These are phyloP conservation scores for Russula vinacea DNA, from an alignment of 768 basidiomycete genomes.

Conservation along the genomic window DNA sequence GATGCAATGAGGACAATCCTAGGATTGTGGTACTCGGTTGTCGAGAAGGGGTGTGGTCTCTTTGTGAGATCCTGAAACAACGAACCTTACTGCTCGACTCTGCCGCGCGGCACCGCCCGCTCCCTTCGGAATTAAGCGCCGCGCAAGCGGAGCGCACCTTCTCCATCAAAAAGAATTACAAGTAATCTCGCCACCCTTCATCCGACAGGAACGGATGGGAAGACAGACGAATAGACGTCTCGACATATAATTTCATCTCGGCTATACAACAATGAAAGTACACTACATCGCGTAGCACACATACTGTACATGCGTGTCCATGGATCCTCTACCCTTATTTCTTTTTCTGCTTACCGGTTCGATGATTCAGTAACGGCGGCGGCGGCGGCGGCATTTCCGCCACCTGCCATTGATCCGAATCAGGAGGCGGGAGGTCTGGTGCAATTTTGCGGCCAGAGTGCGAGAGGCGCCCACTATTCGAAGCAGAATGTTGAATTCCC, in stretches of 20 bases:
- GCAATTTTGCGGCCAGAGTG: slow-evolving; percentile 24
- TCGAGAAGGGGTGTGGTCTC: background rate
- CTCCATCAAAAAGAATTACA: background rate
- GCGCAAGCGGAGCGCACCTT: slow-evolving; percentile 1
- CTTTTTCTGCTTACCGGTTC: slow-evolving; percentile 20
- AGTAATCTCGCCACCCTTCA: background rate
- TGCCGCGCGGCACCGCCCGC: background rate
- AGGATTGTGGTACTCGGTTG: slow-evolving; percentile 20
- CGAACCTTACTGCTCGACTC: no score
- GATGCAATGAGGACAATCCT: slow-evolving; percentile 18
- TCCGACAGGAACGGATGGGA: background rate
- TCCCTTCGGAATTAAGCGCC: background rate
- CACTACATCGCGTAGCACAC: background rate
- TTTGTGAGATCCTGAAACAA: background rate
- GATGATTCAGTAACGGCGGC: background rate
- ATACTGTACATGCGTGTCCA: background rate
- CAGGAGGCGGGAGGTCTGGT: slow-evolving; percentile 39
- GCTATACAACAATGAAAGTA: background rate
- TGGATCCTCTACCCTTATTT: slow-evolving; percentile 5
- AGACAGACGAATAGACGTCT: background rate
- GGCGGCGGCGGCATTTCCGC: slow-evolving; percentile 33
- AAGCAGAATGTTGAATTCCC: slow-evolving; percentile 7
- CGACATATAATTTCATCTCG: slow-evolving; percentile 2
- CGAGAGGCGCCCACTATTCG: background rate
- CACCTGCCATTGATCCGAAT: slow-evolving; percentile 40